phyloP scores from a whole-genome alignment of 2,329 filamentous ascomycete species.

The Lasiodiplodia sp. region DNA sequence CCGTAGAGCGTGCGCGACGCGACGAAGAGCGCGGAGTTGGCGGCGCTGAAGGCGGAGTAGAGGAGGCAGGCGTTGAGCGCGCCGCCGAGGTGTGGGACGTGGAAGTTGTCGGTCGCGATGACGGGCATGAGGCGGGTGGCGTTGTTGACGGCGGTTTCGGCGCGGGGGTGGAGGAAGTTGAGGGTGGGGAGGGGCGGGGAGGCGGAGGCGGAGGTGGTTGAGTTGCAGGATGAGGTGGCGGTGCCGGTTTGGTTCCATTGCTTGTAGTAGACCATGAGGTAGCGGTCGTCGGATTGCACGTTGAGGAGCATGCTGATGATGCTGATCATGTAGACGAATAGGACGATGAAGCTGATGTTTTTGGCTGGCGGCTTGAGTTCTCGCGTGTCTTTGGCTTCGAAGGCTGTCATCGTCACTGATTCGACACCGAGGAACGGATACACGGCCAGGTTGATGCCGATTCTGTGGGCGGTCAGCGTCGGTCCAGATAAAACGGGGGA shows the following conservation, averaged over 20 bases:
- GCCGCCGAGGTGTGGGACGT: constrained; percentile 31
- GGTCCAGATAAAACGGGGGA: not conserved
- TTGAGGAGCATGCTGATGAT: constrained; percentile 39
- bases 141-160: too few species aligned
- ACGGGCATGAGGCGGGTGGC: constrained; percentile 10
- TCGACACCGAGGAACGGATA: constrained; percentile 47
- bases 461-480: constrained; percentile 27
- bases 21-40: constrained; percentile 47
- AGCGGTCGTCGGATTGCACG: constrained; percentile 36
- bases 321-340: constrained; percentile 39
- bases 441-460: constrained; percentile 42
- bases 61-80: constrained; percentile 42
- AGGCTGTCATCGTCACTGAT: constrained; percentile 43
- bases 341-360: constrained; percentile 41
- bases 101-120: constrained; percentile 24
- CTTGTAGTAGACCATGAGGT: constrained; percentile 33
- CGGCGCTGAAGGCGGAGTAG: constrained; percentile 41
- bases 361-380: constrained; percentile 39
- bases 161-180: too few species aligned
- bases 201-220: too few species aligned
- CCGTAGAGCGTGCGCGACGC: constrained; percentile 46
- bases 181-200: not conserved
- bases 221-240: too few species aligned
- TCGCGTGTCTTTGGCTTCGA: constrained; percentile 41
- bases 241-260: constrained; percentile 6